A percentile compares a stretch with the other conserved stretches of the same genome.
These are phyloP conservation scores for Tuber borchii DNA, from an alignment of 495 filamentous ascomycete species.

Conservation along the genomic window DNA sequence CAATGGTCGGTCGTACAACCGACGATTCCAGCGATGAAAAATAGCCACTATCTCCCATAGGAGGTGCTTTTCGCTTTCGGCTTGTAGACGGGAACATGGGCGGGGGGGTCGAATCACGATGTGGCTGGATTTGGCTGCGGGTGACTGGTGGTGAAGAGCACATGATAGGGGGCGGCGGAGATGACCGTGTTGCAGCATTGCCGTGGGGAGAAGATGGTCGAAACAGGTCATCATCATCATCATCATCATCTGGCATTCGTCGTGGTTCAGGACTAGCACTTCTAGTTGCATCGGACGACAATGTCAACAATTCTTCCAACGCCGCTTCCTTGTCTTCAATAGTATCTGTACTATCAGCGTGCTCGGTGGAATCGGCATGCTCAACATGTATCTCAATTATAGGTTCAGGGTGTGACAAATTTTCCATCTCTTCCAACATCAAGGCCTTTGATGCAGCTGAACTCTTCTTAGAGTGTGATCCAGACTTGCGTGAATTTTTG, in stretches of 20 bases:
- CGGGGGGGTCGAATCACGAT: conserved; percentile 70
- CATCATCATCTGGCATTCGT: conserved; percentile 53
- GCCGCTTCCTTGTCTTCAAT: conserved; percentile 36
- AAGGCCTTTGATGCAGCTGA: conserved; percentile 28
- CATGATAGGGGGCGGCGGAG: conserved; percentile 46
- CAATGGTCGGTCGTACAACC: conserved; percentile 61
- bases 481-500: conserved; percentile 55
- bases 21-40: conserved; percentile 97
- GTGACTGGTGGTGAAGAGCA: conserved; percentile 86
- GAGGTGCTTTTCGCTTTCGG: conserved; percentile 63
- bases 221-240: conserved; percentile 43
- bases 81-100: conserved; percentile 53
- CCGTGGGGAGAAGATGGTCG: conserved; percentile 57
- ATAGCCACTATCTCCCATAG: conserved; percentile 91
- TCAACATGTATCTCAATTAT: conserved; percentile 38
- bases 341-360: conserved; percentile 35
- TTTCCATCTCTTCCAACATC: conserved; percentile 37
- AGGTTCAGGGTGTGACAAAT: conserved; percentile 22
- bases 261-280: conserved; percentile 59
- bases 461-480: conserved; percentile 32
- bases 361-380: conserved; percentile 18
- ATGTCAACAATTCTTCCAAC: conserved; percentile 29
- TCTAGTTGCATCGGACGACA: conserved; percentile 93
- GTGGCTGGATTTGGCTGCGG: conserved; percentile 52
- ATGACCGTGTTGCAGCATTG: conserved; percentile 47